Conservation (phyloP, 176 grass and related monocot genomes). For the Aechmea fasciata region DNA sequence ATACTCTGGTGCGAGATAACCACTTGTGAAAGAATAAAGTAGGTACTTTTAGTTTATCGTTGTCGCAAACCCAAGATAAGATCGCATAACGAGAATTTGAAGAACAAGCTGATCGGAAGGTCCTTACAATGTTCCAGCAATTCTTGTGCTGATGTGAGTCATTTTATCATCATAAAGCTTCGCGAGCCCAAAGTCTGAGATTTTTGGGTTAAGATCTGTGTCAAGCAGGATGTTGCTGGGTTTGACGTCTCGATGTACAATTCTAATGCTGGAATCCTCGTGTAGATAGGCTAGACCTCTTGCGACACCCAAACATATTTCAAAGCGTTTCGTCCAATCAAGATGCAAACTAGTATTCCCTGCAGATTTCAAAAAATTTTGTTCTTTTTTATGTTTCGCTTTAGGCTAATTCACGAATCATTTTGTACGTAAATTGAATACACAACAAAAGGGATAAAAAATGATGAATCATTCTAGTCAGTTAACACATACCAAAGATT, state of each 20-base stretch:
- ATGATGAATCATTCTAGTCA: neutral
- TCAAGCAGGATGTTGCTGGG: conserved; percentile 82
- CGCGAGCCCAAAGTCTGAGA: conserved; percentile 80
- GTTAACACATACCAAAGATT: conserved; percentile 44
- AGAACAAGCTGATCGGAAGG: neutral
- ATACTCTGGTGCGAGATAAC: conserved; percentile 77
- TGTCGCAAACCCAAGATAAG: neutral
- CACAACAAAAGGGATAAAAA: neutral
- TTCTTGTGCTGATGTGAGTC: conserved; percentile 80
- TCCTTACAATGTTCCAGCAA: conserved; percentile 86
- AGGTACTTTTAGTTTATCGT: neutral
- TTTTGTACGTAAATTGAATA: no score
- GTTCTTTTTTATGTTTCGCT: no score
- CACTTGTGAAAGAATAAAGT: conserved; percentile 32
- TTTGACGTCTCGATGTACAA: conserved; percentile 87
- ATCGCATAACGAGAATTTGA: neutral
- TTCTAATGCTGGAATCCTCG: conserved; percentile 65
- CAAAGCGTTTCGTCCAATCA: conserved; percentile 62
- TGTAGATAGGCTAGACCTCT: conserved; percentile 68
- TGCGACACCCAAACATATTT: conserved; percentile 70
- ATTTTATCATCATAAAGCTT: conserved; percentile 83
- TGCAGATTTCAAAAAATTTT: conserved; percentile 13
- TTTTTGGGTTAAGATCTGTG: conserved; percentile 61
- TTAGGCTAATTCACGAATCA: no score
- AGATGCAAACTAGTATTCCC: conserved; percentile 35